A percentile compares a stretch with the other conserved stretches of the same genome.
These are phyloP conservation scores for Neofusicoccum sp. DNA, from an alignment of 2,329 filamentous ascomycete species.

Conservation along the genomic window DNA sequence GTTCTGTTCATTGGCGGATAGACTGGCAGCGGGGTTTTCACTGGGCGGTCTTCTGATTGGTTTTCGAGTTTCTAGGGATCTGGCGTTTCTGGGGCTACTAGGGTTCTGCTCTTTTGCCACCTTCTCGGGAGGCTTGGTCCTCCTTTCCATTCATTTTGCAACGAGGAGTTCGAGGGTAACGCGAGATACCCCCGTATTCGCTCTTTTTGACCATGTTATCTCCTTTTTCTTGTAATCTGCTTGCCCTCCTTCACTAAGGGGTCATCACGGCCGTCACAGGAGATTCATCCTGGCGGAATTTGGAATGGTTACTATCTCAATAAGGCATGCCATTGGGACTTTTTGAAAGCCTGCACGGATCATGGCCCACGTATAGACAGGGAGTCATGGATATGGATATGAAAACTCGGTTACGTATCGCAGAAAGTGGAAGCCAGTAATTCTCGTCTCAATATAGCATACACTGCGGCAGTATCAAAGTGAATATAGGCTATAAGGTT, in stretches of 20 bases:
- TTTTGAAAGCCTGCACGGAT: not conserved
- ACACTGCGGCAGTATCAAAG: not conserved
- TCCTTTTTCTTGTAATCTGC: constrained; percentile 3
- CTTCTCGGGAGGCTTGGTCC: not conserved
- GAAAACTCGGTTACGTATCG: not conserved
- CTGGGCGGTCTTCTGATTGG: constrained; percentile 3
- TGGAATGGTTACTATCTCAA: not conserved
- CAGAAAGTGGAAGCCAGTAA: not conserved
- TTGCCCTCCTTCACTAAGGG: constrained; percentile 6
- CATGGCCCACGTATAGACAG: constrained; percentile 3
- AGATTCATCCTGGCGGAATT: not conserved
- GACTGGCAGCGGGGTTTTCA: not conserved
- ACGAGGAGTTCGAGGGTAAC: constrained; percentile 3
- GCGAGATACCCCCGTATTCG: not conserved
- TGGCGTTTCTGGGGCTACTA: not conserved
- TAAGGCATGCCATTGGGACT: not conserved
- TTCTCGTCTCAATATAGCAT: constrained; percentile 1
- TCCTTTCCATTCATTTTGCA: constrained; percentile 10
- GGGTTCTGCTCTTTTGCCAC: not conserved
- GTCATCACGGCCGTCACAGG: not conserved
- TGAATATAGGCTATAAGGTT: not conserved
- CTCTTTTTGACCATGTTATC: not conserved
- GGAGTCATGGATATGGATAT: not conserved
- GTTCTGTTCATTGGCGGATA: not conserved
- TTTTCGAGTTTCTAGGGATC: not conserved